Conservation (phyloP, 2,329 filamentous ascomycete genomes). For the Venturiaceae sp. region DNA sequence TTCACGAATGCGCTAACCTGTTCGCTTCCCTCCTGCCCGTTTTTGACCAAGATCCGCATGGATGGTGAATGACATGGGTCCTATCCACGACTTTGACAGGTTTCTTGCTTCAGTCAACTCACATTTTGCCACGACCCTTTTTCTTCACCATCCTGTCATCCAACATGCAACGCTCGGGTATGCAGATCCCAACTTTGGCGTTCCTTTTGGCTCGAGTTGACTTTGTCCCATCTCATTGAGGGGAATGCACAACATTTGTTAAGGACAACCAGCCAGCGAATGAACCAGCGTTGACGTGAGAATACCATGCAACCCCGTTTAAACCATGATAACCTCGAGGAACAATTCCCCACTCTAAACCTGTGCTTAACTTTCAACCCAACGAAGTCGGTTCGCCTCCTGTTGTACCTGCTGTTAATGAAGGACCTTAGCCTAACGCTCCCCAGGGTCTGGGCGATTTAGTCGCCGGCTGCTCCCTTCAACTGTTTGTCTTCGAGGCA, state of each 20-base stretch:
- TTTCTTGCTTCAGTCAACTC: neutral
- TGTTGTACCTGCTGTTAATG: neutral
- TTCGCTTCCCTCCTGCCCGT: slow-evolving; percentile 2
- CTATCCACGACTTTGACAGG: slow-evolving; percentile 1
- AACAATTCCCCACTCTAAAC: slow-evolving; percentile 1
- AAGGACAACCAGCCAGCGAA: neutral
- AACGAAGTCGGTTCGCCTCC: neutral
- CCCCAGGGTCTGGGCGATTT: neutral
- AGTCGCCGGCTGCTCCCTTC: neutral
- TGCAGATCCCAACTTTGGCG: neutral
- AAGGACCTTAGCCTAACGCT: neutral
- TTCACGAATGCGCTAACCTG: neutral
- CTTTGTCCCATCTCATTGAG: neutral
- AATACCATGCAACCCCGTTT: neutral
- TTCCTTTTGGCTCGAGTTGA: slow-evolving; percentile 1
- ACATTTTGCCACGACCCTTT: slow-evolving; percentile 3
- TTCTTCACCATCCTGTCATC: neutral
- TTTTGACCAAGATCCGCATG: neutral
- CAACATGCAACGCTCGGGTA: neutral
- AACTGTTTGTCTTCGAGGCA: neutral
- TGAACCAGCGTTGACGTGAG: neutral
- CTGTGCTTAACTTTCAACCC: neutral
- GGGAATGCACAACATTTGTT: slow-evolving; percentile 1
- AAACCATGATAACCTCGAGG: slow-evolving; percentile 1
- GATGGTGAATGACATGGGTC: neutral